phyloP scores from a whole-genome alignment of 305 asterid genomes.

The Rubia balearica region DNA sequence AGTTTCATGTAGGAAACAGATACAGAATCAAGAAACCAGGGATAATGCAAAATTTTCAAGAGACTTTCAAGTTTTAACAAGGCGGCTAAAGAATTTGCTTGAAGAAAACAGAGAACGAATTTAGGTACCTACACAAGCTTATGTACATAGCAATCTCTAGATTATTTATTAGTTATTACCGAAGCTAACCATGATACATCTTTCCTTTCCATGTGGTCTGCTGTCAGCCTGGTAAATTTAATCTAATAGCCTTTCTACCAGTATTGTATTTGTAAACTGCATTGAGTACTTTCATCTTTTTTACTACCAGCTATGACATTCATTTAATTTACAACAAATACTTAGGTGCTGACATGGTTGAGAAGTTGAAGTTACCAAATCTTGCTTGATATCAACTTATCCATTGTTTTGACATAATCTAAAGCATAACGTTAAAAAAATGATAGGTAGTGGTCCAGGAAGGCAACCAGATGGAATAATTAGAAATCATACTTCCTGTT shows the following conservation, averaged over 20 bases:
- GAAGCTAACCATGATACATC: slow-evolving; percentile 1
- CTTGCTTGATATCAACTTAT: not conserved
- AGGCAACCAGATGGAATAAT: not conserved
- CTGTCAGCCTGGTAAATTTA: not conserved
- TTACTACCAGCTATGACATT: not conserved
- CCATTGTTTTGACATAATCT: not conserved
- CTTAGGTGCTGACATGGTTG: not conserved
- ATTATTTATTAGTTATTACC: not conserved
- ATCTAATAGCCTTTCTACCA: not conserved
- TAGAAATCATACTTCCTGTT: slow-evolving; percentile 63
- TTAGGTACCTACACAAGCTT: not conserved
- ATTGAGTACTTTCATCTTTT: not conserved
- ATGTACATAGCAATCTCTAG: not conserved
- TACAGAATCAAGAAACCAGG: too few relatives aligned
- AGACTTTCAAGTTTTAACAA: not conserved
- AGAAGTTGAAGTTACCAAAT: not conserved
- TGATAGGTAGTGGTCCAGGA: not conserved
- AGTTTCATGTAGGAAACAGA: not conserved
- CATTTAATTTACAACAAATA: not conserved
- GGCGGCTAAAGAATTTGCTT: not conserved
- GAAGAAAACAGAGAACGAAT: too few relatives aligned
- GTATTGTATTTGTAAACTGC: not conserved
- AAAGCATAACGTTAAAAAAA: not conserved
- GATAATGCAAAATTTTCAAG: not conserved
- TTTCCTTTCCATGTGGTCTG: not conserved